Conservation (phyloP, 192 early-diverging fungal species). For the Borealophlyctis nickersoniae region DNA sequence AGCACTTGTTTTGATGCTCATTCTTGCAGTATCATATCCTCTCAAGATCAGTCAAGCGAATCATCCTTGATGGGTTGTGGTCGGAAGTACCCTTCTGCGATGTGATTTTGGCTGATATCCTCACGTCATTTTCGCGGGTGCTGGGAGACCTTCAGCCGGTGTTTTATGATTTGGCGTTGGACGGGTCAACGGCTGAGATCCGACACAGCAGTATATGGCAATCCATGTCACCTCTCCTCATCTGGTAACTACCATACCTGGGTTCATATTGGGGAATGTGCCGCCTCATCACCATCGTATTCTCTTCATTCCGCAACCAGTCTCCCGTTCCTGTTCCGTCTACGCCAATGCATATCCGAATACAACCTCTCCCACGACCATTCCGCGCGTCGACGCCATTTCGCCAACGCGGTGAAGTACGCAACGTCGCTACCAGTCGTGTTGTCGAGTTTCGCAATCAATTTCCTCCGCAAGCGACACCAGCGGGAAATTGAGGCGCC, state of each 20-base stretch:
- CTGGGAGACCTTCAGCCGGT: conserved; percentile 79
- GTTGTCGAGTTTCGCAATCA: conserved; percentile 37
- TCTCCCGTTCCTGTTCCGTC: conserved; percentile 73
- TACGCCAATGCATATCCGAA: conserved; percentile 77
- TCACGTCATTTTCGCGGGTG: conserved; percentile 89
- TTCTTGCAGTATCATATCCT: conserved; percentile 15
- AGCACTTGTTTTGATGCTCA: too few relatives aligned
- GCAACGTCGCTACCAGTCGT: conserved; percentile 78
- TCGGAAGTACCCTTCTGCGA: conserved; percentile 57
- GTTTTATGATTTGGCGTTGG: conserved; percentile 47
- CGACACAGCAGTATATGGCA: not conserved
- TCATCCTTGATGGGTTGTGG: conserved; percentile 31
- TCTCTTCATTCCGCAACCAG: too few relatives aligned
- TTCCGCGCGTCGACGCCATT: conserved; percentile 58
- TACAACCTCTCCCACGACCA: conserved; percentile 55
- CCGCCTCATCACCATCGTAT: too few relatives aligned
- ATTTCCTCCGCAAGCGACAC: conserved; percentile 23
- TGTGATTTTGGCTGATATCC: conserved; percentile 88
- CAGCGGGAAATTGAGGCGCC: not conserved
- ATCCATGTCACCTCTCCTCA: conserved; percentile 49
- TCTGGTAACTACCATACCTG: conserved; percentile 68
- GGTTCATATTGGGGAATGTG: too few relatives aligned
- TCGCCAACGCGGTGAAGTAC: conserved; percentile 93
- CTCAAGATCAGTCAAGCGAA: conserved; percentile 34
- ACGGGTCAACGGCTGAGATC: not conserved